Base-by-base conservation (phyloP, 257 asterid species). In the Lycium barbarum region DNA sequence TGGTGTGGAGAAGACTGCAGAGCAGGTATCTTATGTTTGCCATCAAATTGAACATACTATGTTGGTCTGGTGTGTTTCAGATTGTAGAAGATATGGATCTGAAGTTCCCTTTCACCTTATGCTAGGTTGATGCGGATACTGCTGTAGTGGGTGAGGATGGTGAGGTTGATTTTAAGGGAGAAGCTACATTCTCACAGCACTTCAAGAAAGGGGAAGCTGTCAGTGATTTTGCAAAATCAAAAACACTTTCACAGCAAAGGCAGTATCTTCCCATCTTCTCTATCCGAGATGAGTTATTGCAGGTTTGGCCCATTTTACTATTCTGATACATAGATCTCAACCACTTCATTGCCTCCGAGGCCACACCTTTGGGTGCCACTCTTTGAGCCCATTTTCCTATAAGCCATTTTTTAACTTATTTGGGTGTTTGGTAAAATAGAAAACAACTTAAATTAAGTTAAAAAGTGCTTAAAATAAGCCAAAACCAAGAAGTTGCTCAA, bases 91-190 rank as follows among this genome's bases (percentile, higher is more conserved):
- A 20, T 59, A n/a, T 83, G 18, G 51, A 68, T 18, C 85, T 54
- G 81, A 55, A 3, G 76, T 84, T 62, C 15, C 83, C 53, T 85
- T 85, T 73, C 81, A 62, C 89, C 78, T 83, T 65, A 87, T 86
- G 76, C 84, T 87, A 97, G 99, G 88, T 97, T 91, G 99, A 97
- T 90, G 99, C 98, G 35, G 99, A 97, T 90, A 97, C 97, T 83
- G 98, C 99, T 88, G 90, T 83, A 68, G 98, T 97, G 83, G 99
- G 99, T 26, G 98, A 97, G 85, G 88, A 95, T 87, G 99, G 99
- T 83, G 99, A 97, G 90, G 91, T 97, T 85, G 98, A 97, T 91
- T 97, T 94, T 87, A 97, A 93, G 88, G 97, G 92, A 88, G 99
- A 95, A 83, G 98, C 98, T 61, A 95, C 90, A 86, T 95, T 97